Percentiles rank a stretch among this genome's conserved stretches.
Conservation (phyloP, 108 stramenopile genomes). For the Skeletonema tropicum region DNA sequence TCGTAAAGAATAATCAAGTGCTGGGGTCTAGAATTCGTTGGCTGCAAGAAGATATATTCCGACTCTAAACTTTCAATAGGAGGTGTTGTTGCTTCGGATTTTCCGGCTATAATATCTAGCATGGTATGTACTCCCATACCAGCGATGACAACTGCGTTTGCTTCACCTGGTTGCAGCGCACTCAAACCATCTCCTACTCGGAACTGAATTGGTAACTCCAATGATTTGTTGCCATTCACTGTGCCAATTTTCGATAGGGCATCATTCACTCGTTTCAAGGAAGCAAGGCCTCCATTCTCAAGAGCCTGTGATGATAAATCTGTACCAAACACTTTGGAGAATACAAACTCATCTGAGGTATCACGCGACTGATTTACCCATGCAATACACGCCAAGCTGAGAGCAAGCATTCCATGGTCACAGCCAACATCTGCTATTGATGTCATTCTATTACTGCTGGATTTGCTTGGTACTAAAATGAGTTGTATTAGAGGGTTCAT, state of each 20-base stretch:
- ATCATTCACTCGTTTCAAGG: constrained; percentile 15
- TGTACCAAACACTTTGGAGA: constrained; percentile 67
- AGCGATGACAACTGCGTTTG: constrained; percentile 75
- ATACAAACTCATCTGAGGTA: constrained; percentile 4
- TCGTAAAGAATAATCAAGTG: constrained; percentile 69
- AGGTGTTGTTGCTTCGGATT: neutral
- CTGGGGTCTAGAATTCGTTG: constrained; percentile 74
- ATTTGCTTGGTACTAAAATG: constrained; percentile 11
- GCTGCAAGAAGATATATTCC: constrained; percentile 64
- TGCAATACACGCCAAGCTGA: constrained; percentile 67
- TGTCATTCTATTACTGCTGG: neutral
- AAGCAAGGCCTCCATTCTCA: constrained; percentile 52
- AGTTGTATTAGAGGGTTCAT: constrained; percentile 40
- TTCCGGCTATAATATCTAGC: constrained; percentile 56
- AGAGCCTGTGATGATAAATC: constrained; percentile 70
- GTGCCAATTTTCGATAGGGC: constrained; percentile 2
- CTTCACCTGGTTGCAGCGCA: constrained; percentile 58
- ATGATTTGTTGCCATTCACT: neutral
- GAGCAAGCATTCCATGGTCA: constrained; percentile 78
- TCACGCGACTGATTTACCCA: constrained; percentile 3
- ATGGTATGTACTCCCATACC: constrained; percentile 86
- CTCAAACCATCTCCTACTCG: constrained; percentile 70
- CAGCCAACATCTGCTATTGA: constrained; percentile 79
- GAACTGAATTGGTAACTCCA: constrained; percentile 60
- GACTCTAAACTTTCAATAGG: constrained; percentile 52